These are phyloP conservation scores for Crepidotus variabilis DNA, from an alignment of 768 basidiomycete genomes.

Conservation along the genomic window DNA sequence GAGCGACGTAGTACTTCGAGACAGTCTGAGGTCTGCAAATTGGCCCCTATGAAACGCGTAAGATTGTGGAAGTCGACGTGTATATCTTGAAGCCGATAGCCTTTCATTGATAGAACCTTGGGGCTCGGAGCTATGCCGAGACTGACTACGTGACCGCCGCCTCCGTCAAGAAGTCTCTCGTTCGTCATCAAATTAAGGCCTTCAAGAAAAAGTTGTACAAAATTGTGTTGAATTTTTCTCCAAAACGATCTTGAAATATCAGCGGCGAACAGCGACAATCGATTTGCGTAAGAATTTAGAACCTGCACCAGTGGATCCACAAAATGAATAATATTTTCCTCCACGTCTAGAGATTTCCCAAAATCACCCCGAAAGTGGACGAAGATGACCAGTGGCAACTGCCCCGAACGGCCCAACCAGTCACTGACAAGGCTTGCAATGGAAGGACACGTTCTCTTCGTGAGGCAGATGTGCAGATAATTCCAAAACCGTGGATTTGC, in stretches of 20 bases:
- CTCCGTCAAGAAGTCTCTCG: neutral
- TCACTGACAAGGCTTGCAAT: neutral
- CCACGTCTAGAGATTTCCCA: neutral
- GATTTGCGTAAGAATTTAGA: neutral
- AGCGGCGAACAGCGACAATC: neutral
- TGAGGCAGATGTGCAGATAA: neutral
- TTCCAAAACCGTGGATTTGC: neutral
- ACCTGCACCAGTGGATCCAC: neutral
- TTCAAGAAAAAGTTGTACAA: neutral
- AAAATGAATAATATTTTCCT: neutral
- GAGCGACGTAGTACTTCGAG: neutral
- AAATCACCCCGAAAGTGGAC: neutral
- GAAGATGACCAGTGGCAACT: neutral
- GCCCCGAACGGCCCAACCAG: neutral
- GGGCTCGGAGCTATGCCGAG: neutral
- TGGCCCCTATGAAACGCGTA: neutral
- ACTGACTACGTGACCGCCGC: neutral
- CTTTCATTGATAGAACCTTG: neutral
- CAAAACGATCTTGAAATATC: neutral
- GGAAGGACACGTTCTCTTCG: neutral
- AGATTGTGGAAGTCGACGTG: neutral
- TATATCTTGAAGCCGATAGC: neutral
- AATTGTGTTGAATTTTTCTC: neutral
- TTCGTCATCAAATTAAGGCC: neutral
- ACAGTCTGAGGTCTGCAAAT: neutral